phyloP scores from a whole-genome alignment of 176 grass and related monocot genomes.

The Pontederia crassipes region DNA sequence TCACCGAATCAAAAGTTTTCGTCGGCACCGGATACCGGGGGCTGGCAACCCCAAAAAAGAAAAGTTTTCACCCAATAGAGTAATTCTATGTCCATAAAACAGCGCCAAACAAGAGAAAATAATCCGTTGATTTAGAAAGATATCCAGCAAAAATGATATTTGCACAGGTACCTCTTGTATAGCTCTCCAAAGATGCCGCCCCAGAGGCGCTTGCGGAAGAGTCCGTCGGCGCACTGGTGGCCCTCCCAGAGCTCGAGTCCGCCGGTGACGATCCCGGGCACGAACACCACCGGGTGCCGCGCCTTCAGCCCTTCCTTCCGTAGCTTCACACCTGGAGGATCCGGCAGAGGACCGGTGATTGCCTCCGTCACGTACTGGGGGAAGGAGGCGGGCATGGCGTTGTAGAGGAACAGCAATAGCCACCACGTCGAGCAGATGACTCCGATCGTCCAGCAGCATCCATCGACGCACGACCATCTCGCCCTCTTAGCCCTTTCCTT shows the following conservation, averaged over 20 bases:
- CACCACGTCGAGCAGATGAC: constrained; percentile 88
- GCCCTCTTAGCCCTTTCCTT: constrained; percentile 24
- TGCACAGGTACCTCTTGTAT: constrained; percentile 61
- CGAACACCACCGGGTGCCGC: constrained; percentile 91
- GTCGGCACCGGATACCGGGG: no score
- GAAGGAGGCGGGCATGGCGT: constrained; percentile 94
- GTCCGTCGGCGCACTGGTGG: constrained; percentile 80
- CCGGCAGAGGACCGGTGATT: constrained; percentile 77
- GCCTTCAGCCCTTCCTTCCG: constrained; percentile 77
- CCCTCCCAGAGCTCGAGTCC: constrained; percentile 98
- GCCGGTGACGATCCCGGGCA: constrained; percentile 89
- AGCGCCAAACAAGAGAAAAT: no score
- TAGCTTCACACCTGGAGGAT: constrained; percentile 84
- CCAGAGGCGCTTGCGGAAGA: constrained; percentile 95
- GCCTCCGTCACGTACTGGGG: constrained; percentile 95
- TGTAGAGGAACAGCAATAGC: constrained; percentile 89
- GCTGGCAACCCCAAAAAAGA: no score
- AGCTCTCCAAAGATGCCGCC: constrained; percentile 90
- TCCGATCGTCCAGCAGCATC: constrained; percentile 89
- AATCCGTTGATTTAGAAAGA: no score
- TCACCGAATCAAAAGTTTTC: no score
- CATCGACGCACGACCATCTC: constrained; percentile 66
- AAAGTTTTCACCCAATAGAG: no score
- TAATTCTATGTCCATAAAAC: no score
- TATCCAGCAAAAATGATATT: no score